Evolutionary conservation across 345 rosid species (phyloP), one percentile per base, ranked within the genome.

Genomic region (Brassica incana): DNA sequence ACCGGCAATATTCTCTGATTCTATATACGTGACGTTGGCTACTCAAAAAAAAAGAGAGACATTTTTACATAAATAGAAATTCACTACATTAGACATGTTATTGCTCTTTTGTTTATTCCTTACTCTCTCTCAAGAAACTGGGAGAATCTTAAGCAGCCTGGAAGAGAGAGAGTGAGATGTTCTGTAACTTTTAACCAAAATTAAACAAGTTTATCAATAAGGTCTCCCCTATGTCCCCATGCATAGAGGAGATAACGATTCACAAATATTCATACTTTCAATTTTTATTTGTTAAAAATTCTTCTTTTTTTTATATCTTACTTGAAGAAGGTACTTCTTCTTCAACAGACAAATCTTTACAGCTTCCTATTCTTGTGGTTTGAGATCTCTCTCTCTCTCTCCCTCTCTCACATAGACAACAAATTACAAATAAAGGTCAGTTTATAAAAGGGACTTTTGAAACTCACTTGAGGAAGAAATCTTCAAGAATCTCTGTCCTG

Each of bases 401-500:
- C 60, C 40, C 66, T 61, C 67, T 81, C 82, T 82, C 73, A 79
- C 45, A 56, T 65, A 59, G 85, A 71, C 83, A 75, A 18, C 27
- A 23, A 45, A 27, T 62, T 70, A 40, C 65, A 60, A 16, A 48
- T 4, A 33, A 32, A 33, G 14, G 33, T 63, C 40, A 63, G 5
- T 32, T 63, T 30, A 14, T 6, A 64, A 62, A 18, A 35, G 16
- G 52, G 15, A 45, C 48, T 25, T 16, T 48, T 48, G 1, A 9
- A 60, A 32, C 52, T 23, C 62, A 72, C 77, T 43, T 27, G 33
- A 81, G 68, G 68, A 70, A 82, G 72, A 85, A 81, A 76, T 88
- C 84, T 85, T 72, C 65, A 10, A 59, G 83, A 83, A 84, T 76
- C 65, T 33, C 70, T 25, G 2, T 20, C 67, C 59, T 36, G 88